Evolutionary conservation across 2,329 filamentous ascomycete genomes (phyloP), one percentile per base, ranked within the genome.

Genomic region (Diaporthe ampelina): DNA sequence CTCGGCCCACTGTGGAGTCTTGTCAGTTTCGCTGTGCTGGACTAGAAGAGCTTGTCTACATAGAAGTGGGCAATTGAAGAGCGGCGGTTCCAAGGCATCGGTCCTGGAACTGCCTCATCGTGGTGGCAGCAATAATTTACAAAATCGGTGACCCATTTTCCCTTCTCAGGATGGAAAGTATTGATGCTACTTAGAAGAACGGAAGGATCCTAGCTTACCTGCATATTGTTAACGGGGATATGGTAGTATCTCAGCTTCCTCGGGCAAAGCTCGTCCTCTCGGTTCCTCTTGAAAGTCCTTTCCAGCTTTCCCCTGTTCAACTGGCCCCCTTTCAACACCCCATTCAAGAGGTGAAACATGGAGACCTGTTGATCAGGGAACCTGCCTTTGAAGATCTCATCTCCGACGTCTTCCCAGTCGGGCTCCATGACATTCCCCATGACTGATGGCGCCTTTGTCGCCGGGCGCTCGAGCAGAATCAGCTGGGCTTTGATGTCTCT

Each of bases 1-100:
- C 76, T 81, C 80, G 3, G 77, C 76, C 79, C 79, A 81, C 80
- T 81, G 63, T 1, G 40, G 29, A 29, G 26, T 45, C 45, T 10
- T 72, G 50, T 48, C 26, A 71, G 50, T 35, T 19, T 52, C 24
- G 10, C 10, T 4, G 5, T 32, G 13, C 15, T 11, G 5, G 11
- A 26, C 19, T 13, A 52, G 45, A 35, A 37, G 6, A 52, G 7
- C 3, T 15, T 15, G 11, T 21, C 15, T 40, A 19, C 17, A 21
- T 26, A 45, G 21, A 2, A 24, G n/a, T 7, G 21, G 45, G 45
- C 21, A n/a, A n/a, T 21, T 8, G 8, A 3, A 17, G 6, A 11
- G 8, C 3, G 57, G n/a, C 35, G 3, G 15, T 1, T 15, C 2
- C 10, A 4, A 19, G 13, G 61, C 15, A n/a, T 11, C n/a, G 11